Percentiles rank a stretch among this genome's conserved stretches.
These are phyloP conservation scores for Penicillium sp. DNA, from an alignment of 2,329 filamentous ascomycete genomes.

Conservation along the genomic window DNA sequence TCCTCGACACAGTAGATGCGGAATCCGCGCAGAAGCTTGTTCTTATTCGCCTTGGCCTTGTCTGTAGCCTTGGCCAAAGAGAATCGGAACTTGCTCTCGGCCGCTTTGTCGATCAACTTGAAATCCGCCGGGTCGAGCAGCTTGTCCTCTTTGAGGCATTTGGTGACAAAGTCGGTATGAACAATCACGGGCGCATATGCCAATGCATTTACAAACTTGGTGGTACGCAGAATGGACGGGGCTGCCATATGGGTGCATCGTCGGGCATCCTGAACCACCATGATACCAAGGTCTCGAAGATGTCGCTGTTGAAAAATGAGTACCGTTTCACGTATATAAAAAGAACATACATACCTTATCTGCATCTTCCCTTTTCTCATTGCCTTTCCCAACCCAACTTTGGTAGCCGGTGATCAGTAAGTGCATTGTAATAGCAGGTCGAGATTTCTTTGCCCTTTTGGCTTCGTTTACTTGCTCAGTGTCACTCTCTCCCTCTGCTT, in stretches of 20 bases:
- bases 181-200: conserved; percentile 78
- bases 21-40: conserved; percentile 71
- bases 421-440: conserved; percentile 67
- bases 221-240: conserved; percentile 81
- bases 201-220: conserved; percentile 88
- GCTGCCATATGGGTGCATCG: conserved; percentile 85
- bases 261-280: conserved; percentile 72
- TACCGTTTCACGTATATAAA: not conserved
- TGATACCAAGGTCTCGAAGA: conserved; percentile 79
- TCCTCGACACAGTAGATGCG: conserved; percentile 81
- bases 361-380: conserved; percentile 70
- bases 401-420: conserved; percentile 83
- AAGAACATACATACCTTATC: conserved; percentile 66
- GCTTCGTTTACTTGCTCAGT: conserved; percentile 58
- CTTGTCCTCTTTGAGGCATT: conserved; percentile 68
- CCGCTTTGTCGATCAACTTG: conserved; percentile 67
- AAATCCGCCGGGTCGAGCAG: conserved; percentile 66
- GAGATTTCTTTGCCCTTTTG: conserved; percentile 64
- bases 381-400: conserved; percentile 67
- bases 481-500: conserved; percentile 50
- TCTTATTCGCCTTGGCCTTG: conserved; percentile 73
- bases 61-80: conserved; percentile 66
- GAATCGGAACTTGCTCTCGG: conserved; percentile 71
- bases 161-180: conserved; percentile 74
- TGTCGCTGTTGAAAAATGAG: conserved; percentile 59